phyloP scores from a whole-genome alignment of 2,329 filamentous ascomycete species.

The Phaeosphaeria sp. region DNA sequence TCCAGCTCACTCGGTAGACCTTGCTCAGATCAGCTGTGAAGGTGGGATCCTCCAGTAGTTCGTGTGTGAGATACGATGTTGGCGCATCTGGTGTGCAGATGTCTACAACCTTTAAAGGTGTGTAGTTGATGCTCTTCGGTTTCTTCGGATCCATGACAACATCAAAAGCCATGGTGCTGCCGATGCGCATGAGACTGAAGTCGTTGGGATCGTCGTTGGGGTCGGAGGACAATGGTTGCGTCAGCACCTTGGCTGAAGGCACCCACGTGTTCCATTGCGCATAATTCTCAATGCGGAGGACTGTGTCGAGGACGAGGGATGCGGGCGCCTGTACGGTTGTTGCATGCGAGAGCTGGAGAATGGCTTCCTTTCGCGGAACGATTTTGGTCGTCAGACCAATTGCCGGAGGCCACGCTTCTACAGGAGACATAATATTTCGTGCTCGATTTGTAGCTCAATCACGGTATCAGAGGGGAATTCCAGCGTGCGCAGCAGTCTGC shows the following conservation, averaged over 20 bases:
- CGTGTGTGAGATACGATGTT: slow-evolving; percentile 16
- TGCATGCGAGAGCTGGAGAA: slow-evolving; percentile 11
- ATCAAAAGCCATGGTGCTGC: slow-evolving; percentile 23
- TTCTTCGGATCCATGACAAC: slow-evolving; percentile 24
- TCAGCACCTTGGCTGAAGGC: slow-evolving; percentile 16
- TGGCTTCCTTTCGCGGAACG: slow-evolving; percentile 12
- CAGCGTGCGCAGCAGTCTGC: no score
- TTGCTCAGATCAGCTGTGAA: slow-evolving; percentile 23
- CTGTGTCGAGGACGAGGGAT: slow-evolving; percentile 21
- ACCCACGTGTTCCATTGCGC: slow-evolving; percentile 28
- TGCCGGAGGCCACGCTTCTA: slow-evolving; percentile 13
- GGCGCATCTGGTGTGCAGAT: slow-evolving; percentile 22
- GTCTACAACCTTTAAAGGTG: slow-evolving; percentile 24
- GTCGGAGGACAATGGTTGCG: slow-evolving; percentile 9
- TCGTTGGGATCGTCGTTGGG: neutral
- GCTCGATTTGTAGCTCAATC: no score
- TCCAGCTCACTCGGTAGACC: slow-evolving; percentile 30
- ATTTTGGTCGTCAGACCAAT: slow-evolving; percentile 14
- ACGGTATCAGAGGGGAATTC: no score
- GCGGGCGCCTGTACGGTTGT: slow-evolving; percentile 20
- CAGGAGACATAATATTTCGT: slow-evolving; percentile 9
- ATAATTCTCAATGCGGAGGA: slow-evolving; percentile 24
- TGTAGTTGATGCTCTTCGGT: slow-evolving; percentile 11
- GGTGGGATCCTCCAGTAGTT: slow-evolving; percentile 11
- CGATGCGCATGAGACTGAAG: slow-evolving; percentile 10